phyloP scores from a whole-genome alignment of 768 basidiomycete genomes.

The Tremella yokohamensis region DNA sequence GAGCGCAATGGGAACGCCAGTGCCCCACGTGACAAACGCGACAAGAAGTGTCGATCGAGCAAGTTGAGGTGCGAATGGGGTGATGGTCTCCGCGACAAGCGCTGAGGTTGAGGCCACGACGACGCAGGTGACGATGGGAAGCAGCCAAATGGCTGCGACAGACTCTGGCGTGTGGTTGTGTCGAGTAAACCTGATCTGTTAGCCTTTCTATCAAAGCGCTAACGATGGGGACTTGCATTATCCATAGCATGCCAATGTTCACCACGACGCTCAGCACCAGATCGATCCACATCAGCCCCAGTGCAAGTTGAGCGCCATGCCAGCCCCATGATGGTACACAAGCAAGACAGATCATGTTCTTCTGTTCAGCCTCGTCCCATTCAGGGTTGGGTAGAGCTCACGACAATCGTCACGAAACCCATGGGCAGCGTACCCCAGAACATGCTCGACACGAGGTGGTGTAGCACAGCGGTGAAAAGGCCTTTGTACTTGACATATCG shows the following conservation, averaged over 20 bases:
- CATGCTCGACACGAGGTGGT: conserved; percentile 38
- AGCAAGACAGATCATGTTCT: conserved; percentile 47
- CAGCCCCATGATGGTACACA: conserved; percentile 38
- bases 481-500: conserved; percentile 45
- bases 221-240: conserved; percentile 58
- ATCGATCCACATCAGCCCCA: conserved; percentile 71
- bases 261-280: conserved; percentile 59
- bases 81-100: conserved; percentile 58
- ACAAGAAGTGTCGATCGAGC: conserved; percentile 61
- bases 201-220: neutral
- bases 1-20: conserved; percentile 62
- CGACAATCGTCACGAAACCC: conserved; percentile 48
- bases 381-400: conserved; percentile 9
- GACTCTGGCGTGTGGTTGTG: conserved; percentile 60
- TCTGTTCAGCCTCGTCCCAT: neutral
- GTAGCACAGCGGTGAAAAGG: conserved; percentile 28
- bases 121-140: conserved; percentile 70
- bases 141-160: conserved; percentile 67
- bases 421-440: conserved; percentile 48
- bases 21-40: conserved; percentile 55
- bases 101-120: conserved; percentile 69
- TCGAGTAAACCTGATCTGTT: conserved; percentile 58
- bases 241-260: conserved; percentile 62
- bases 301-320: conserved; percentile 46
- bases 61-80: conserved; percentile 54